Conservation (phyloP, 1,139 yeast species). For the Sugiyamaella sp. region DNA sequence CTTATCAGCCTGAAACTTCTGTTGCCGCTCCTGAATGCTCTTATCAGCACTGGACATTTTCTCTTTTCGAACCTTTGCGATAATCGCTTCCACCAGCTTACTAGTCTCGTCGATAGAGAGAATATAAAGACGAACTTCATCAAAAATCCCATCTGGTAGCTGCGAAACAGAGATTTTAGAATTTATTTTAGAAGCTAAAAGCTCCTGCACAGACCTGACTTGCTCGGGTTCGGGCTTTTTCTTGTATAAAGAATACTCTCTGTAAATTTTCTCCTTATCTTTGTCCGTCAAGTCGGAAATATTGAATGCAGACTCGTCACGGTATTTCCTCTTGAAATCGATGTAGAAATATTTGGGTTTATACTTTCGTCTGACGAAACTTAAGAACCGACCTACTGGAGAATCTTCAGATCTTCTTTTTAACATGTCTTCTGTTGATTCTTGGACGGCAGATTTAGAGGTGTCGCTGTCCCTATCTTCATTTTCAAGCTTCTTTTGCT, state of each 20-base stretch:
- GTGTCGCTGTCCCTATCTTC: background rate
- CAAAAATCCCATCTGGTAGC: slow-evolving; percentile 16
- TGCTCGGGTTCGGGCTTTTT: slow-evolving; percentile 26
- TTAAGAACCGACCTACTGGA: slow-evolving; percentile 39
- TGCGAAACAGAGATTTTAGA: background rate
- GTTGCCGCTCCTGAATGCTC: slow-evolving; percentile 3
- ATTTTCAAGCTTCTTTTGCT: slow-evolving; percentile 2
- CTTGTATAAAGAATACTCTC: slow-evolving; percentile 37
- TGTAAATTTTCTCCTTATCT: slow-evolving; percentile 47
- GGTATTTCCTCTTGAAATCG: slow-evolving; percentile 51
- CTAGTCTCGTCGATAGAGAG: slow-evolving; percentile 9
- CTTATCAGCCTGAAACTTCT: slow-evolving; percentile 1
- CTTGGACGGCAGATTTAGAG: background rate
- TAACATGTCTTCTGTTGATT: background rate
- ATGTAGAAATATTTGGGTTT: slow-evolving; percentile 45
- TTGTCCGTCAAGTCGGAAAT: slow-evolving; percentile 42
- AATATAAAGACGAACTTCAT: slow-evolving; percentile 16
- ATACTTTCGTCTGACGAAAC: slow-evolving; percentile 40
- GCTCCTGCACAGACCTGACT: slow-evolving; percentile 13
- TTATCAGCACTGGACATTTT: background rate
- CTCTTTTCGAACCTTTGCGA: background rate
- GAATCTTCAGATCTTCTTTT: slow-evolving; percentile 13
- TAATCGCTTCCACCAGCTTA: background rate
- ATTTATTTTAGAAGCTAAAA: slow-evolving; percentile 1
- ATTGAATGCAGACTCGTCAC: slow-evolving; percentile 40